These are phyloP conservation scores for Aspergillus fumigatiaffinis DNA, from an alignment of 2,329 filamentous ascomycete species.

Conservation along the genomic window DNA sequence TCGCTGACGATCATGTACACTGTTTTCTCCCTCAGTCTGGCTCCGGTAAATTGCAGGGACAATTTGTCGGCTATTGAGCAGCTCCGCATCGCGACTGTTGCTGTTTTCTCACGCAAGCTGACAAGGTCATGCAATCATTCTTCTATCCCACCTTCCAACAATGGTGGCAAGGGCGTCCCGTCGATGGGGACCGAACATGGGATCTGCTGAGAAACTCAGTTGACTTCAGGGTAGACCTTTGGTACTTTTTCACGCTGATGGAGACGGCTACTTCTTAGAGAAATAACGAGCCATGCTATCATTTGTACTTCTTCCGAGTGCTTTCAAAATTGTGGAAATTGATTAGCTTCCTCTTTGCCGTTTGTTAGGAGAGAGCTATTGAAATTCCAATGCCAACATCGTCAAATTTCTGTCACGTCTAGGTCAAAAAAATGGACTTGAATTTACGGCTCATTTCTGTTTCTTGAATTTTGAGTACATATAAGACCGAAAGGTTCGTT, in stretches of 20 bases:
- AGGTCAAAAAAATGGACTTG: not conserved
- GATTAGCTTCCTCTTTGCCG: slow-evolving; percentile 6
- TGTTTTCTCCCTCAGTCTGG: not conserved
- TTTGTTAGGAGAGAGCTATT: slow-evolving; percentile 6
- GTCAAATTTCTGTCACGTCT: not conserved
- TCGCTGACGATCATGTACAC: not conserved
- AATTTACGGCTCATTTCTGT: not conserved
- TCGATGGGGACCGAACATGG: not conserved
- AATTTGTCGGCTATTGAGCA: not conserved
- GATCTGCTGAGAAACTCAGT: not conserved
- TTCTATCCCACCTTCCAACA: not conserved
- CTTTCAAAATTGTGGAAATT: slow-evolving; percentile 1
- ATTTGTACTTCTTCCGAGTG: slow-evolving; percentile 1
- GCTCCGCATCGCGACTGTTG: not conserved
- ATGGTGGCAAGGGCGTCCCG: not conserved
- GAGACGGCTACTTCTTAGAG: not conserved
- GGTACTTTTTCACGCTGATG: not conserved
- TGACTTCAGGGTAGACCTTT: not conserved
- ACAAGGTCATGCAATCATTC: not conserved
- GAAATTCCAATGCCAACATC: not conserved
- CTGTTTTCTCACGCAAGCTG: not conserved
- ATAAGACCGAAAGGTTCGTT: slow-evolving; percentile 8
- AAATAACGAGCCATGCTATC: not conserved
- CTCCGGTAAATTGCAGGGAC: not conserved
- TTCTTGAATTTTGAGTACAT: slow-evolving; percentile 8